Base-by-base conservation (phyloP, 352 stramenopile species). In the Globisporangium emineosum region DNA sequence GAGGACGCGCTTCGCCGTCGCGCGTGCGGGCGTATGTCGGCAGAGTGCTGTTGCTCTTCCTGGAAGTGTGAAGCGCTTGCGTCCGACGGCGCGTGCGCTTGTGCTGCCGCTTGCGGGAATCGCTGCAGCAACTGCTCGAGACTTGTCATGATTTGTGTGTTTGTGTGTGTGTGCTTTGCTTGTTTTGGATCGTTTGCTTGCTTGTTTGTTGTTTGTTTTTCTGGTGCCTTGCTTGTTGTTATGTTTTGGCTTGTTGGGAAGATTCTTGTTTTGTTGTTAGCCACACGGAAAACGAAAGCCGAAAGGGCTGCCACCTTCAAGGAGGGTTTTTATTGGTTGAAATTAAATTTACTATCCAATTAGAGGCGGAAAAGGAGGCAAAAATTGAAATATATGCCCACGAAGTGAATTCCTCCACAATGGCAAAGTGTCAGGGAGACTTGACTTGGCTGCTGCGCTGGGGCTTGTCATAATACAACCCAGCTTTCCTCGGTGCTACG, bases 61-160 rank as follows among this genome's bases (percentile, higher is more conserved):
- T 52, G 43, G 42, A 62, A 62, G 57, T 47, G 45, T 7, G 27
- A 6, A 13, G n/a, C n/a, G n/a, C n/a, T n/a, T n/a, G 2, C 6
- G 4, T 25, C 21, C 2, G 45, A 10, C 4, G 30, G 33, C 33
- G 47, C 42, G 8, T 33, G 58, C 47, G 47, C n/a, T 47, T 27
- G 29, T 27, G 51, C 30, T 61, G 21, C 9, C 13, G 30, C 52
- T 45, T 58, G 52, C n/a, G 52, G 52, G 52, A 58, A 58, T 27
- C 45, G 40, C 40, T 33, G 37, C 25, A 49, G 57, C 27, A 61
- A 58, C 52, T 58, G 52, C 52, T 65, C 64, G 49, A 69, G 57
- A 49, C 64, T 40, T 17, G 62, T 27, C 57, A 69, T 65, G 33
- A 12, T 51, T 30, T 35, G n/a, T 49, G 27, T 32, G 5, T n/a